A percentile compares a stretch with the other conserved stretches of the same genome.
These are phyloP conservation scores for Smallanthus sonchifolius DNA, from an alignment of 129 eudicot species.

Conservation along the genomic window DNA sequence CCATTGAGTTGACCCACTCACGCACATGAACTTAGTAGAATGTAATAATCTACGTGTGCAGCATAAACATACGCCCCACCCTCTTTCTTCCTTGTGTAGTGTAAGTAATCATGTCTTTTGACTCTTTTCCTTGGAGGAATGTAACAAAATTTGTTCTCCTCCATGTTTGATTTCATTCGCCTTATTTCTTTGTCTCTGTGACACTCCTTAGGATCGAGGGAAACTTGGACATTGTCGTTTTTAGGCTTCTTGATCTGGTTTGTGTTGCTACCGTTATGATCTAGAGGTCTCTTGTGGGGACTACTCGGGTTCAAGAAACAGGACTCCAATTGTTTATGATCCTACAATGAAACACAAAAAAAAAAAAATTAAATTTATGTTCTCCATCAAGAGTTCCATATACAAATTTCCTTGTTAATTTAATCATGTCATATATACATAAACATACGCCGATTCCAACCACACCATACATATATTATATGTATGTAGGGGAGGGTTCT, in stretches of 20 bases:
- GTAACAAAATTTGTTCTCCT: constrained; percentile 61
- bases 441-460: neutral
- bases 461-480: neutral
- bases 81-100: constrained; percentile 50
- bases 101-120: constrained; percentile 41
- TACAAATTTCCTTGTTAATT: neutral
- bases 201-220: constrained; percentile 6
- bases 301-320: constrained; percentile 14
- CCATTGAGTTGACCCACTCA: constrained; percentile 60
- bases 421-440: neutral
- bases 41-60: constrained; percentile 77
- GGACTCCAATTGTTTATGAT: neutral
- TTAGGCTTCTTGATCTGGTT: constrained; percentile 27
- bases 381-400: neutral
- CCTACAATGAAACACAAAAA: constrained; percentile 27
- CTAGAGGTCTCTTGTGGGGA: constrained; percentile 38
- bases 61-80: constrained; percentile 50
- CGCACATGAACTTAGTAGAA: constrained; percentile 71
- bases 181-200: constrained; percentile 38
- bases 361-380: neutral
- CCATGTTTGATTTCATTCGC: constrained; percentile 57
- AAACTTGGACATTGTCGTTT: constrained; percentile 4
- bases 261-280: neutral
- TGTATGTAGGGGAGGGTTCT: no score
- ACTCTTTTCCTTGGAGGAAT: constrained; percentile 56